Evolutionary conservation across 2,329 filamentous ascomycete species (phyloP), one percentile per base, ranked within the genome.

Genomic region (Penicillium decumbens): DNA sequence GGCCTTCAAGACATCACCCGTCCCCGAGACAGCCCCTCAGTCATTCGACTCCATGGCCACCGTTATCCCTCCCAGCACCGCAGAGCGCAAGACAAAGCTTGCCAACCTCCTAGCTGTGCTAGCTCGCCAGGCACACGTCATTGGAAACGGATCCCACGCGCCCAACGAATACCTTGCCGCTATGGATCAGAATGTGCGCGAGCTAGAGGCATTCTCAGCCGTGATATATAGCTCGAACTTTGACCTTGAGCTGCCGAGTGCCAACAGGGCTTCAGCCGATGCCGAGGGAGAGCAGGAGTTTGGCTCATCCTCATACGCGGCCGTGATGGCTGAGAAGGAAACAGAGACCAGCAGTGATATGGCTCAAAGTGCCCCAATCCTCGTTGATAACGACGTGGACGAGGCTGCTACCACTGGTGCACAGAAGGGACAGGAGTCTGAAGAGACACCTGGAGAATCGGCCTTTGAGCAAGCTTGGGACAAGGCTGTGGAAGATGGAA

Each of bases 31-130:
- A 72, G 56, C 74, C 71, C 63, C 71, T 37, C 65, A 69, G 50
- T 65, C 65, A 13, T 70, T 74, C 42, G 67, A 71, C 29, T 75
- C 72, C 6, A 61, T 71, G 28, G 71, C 69, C 25, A 75, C 71
- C 3, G 69, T 74, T 23, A 61, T 74, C 6, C 69, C 67, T 9
- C 47, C 57, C 13, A 47, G 49, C 30, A 58, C 64, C 32, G 59
- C 65, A 1, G 74, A 76, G 45, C 72, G 72, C 30, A 81, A 79
- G 60, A 77, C 85, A 33, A 92, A 91, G 72, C 80, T 98, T 35
- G 93, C 93, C 41, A 95, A 89, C 70, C 85, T 95, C 45, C 77
- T 98, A 30, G 95, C 92, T 2, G 86, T 95, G 5, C 81, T 97
- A 61, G 93, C 90, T 33, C 83, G 89, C 58, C 91, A 98, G 74